Evolutionary conservation across 2,329 filamentous ascomycete genomes (phyloP), one percentile per base, ranked within the genome.

Genomic region (Phaeosphaeriaceae sp.): DNA sequence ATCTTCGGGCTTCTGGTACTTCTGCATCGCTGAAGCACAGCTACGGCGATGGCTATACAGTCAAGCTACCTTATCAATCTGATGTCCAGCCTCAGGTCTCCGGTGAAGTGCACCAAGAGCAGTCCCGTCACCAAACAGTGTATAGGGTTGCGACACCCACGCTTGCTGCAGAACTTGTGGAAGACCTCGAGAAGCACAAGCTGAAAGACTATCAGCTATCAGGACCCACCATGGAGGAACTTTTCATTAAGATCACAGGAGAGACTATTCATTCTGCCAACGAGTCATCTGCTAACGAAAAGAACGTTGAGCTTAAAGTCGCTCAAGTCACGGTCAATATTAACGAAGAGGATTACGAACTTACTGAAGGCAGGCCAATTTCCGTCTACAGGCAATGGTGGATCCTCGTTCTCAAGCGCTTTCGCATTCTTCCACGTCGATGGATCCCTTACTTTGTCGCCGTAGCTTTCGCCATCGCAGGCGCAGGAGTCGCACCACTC

Each of bases 221-320:
- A 10, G 92, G 92, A 0, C 93, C 93, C 0, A 95, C 91, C 0
- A 94, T 97, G 54, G 93, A 97, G 73, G 92, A 96, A 66, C 91
- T 96, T 0, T 97, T 97, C 75, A 78, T 97, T 21, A 89, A 91
- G 66, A 83, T 96, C 22, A 91, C 92, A 0, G 91, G 93, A 66
- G 92, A 96, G 21, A 60, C 54, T 1, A 64, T 67, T 2, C 27
- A 42, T 2, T 42, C 61, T 2, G 11, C 24, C 5, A 60, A 63
- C 22, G 41, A 50, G 0, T 84, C 85, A 0, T 80, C 82, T 1
- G 46, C 58, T 54, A 22, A 76, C 1, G 61, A 71, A 71, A 21
- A 61, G 15, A 44, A 40, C 4, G 48, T 53, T 2, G 61, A 63
- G 9, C 22, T 44, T 6, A 64, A 68, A 46, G 48, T 54, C 19